Percentiles rank a stretch among this genome's conserved stretches.
Evolutionary conservation across 2,329 filamentous ascomycete species (phyloP).

Genomic region (Cytospora schulzeri): DNA sequence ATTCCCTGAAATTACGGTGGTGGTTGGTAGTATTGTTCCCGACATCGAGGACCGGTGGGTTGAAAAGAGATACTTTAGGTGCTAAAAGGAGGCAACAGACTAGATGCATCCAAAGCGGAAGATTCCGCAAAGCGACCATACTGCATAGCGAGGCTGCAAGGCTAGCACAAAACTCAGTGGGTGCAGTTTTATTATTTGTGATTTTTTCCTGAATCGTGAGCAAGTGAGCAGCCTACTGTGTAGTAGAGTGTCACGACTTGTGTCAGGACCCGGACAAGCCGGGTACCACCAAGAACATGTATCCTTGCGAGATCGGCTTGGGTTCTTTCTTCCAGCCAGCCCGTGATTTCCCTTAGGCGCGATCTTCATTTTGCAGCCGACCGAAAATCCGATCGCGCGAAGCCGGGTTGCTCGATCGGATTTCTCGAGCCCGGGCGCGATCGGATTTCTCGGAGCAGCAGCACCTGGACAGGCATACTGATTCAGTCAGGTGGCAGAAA

Average conservation of each 20-base stretch:
- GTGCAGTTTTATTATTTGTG: neutral
- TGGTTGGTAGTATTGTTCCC: conserved; percentile 79
- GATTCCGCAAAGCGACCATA: neutral
- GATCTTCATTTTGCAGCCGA: conserved; percentile 1
- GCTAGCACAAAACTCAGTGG: neutral
- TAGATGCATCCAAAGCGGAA: neutral
- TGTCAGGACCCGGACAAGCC: neutral
- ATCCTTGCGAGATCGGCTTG: neutral
- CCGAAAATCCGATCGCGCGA: conserved; percentile 16
- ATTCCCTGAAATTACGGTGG: conserved; percentile 83
- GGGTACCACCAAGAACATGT: neutral
- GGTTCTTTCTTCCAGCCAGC: neutral
- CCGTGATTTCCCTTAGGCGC: neutral
- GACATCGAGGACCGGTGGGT: conserved; percentile 89
- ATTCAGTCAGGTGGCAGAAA: neutral
- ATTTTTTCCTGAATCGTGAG: neutral
- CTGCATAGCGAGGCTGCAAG: conserved; percentile 18
- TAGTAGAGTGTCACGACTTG: neutral
- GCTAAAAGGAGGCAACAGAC: conserved; percentile 50
- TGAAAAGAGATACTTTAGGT: conserved; percentile 88
- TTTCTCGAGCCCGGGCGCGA: neutral
- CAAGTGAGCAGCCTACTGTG: neutral
- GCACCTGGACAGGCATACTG: neutral
- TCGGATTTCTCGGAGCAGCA: neutral
- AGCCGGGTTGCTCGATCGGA: conserved; percentile 2